These are phyloP conservation scores for Penicilliopsis zonata DNA, from an alignment of 495 filamentous ascomycete species.

Conservation along the genomic window DNA sequence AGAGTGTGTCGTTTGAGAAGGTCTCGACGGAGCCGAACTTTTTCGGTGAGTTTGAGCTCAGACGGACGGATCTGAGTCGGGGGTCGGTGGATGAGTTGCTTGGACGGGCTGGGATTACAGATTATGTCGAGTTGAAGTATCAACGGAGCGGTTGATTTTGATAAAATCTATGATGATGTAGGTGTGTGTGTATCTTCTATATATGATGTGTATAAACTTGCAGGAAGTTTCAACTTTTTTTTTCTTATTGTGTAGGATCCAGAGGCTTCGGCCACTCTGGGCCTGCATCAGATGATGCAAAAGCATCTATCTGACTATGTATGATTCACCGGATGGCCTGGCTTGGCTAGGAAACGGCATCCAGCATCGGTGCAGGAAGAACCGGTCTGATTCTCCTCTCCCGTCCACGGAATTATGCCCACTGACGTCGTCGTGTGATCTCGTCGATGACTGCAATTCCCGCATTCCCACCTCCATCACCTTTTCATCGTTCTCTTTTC, in stretches of 20 bases:
- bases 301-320: not conserved
- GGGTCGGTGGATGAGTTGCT: slow-evolving; percentile 12
- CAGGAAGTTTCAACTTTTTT: slow-evolving; percentile 35
- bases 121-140: slow-evolving; percentile 32
- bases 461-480: slow-evolving; percentile 14
- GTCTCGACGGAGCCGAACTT: slow-evolving; percentile 40
- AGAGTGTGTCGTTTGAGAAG: slow-evolving; percentile 42
- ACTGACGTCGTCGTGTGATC: slow-evolving; percentile 17
- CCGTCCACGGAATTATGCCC: slow-evolving; percentile 21
- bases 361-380: slow-evolving; percentile 19
- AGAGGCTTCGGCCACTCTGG: slow-evolving; percentile 17
- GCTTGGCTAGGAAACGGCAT: slow-evolving; percentile 5
- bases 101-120: slow-evolving; percentile 18
- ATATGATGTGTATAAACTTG: not conserved
- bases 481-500: slow-evolving; percentile 17
- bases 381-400: slow-evolving; percentile 1
- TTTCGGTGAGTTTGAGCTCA: slow-evolving; percentile 55
- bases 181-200: not conserved
- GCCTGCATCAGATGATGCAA: too few species aligned
- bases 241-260: slow-evolving; percentile 24
- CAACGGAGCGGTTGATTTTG: slow-evolving; percentile 7
- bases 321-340: slow-evolving; percentile 9
- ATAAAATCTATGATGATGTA: slow-evolving; percentile 1
- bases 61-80: slow-evolving; percentile 21
- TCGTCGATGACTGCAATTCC: slow-evolving; percentile 16